phyloP scores from a whole-genome alignment of 2,329 filamentous ascomycete genomes.

The Chrysoporthe puriensis region DNA sequence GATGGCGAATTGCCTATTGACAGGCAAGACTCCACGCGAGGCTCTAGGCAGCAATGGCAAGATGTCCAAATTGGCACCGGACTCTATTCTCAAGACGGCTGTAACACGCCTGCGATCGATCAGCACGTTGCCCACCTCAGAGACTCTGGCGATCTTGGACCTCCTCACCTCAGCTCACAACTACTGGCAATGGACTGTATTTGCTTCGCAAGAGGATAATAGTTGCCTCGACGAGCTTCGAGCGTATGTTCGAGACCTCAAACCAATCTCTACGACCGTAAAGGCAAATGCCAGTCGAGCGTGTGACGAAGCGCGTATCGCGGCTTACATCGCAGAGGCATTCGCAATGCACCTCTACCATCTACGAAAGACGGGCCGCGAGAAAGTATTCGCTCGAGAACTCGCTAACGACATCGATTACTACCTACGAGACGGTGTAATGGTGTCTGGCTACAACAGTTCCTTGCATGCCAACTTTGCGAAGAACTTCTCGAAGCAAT shows the following conservation, averaged over 20 bases:
- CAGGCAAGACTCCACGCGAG: conserved; percentile 81
- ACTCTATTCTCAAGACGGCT: conserved; percentile 75
- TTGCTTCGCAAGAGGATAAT: conserved; percentile 73
- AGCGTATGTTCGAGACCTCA: conserved; percentile 66
- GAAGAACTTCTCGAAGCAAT: conserved; percentile 81
- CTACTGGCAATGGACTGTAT: conserved; percentile 93
- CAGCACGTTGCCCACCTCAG: conserved; percentile 62
- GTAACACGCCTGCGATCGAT: conserved; percentile 72
- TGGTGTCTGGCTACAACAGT: conserved; percentile 81
- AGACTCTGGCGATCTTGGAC: conserved; percentile 77
- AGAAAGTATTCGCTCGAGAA: conserved; percentile 66
- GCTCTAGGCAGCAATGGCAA: conserved; percentile 63
- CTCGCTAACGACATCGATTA: conserved; percentile 78
- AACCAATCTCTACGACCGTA: conserved; percentile 53
- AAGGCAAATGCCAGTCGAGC: conserved; percentile 60
- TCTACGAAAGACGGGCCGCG: conserved; percentile 74
- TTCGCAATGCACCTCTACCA: conserved; percentile 91
- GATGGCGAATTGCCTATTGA: conserved; percentile 92
- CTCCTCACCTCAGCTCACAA: conserved; percentile 90
- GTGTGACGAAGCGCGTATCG: conserved; percentile 69
- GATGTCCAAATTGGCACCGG: conserved; percentile 51
- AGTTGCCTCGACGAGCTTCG: conserved; percentile 74
- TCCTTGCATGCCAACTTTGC: conserved; percentile 86
- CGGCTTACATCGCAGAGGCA: conserved; percentile 83
- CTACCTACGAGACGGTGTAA: conserved; percentile 76